Percentiles rank a stretch among this genome's conserved stretches.
Evolutionary conservation across 805 yeast genomes (phyloP).

Genomic region (Candida verbasci): DNA sequence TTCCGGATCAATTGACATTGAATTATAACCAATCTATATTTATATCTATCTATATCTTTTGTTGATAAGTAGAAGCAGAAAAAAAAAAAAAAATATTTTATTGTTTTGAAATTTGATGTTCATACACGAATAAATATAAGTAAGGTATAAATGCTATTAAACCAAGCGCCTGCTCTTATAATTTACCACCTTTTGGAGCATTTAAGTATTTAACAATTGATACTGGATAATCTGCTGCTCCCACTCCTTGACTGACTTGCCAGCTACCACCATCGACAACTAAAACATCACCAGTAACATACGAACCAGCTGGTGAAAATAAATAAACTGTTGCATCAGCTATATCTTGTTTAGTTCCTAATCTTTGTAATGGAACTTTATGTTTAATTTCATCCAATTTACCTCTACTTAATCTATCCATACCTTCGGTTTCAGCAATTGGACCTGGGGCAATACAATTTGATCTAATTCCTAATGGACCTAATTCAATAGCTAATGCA

Average conservation of each 20-base stretch:
- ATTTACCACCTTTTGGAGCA: slow-evolving; percentile 6
- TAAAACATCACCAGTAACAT: slow-evolving; percentile 72
- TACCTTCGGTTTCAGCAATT: slow-evolving; percentile 82
- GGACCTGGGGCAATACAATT: slow-evolving; percentile 92
- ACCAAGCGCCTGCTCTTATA: too few species aligned
- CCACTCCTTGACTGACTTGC: slow-evolving; percentile 53
- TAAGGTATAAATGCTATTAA: too few species aligned
- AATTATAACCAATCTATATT: too few species aligned
- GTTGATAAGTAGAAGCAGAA: slow-evolving; percentile 1
- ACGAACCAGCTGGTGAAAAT: slow-evolving; percentile 75
- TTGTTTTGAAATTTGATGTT: slow-evolving; percentile 2
- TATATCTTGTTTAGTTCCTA: slow-evolving; percentile 71
- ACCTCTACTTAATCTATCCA: slow-evolving; percentile 48
- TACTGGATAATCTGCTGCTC: slow-evolving; percentile 28
- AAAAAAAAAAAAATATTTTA: slow-evolving; percentile 1
- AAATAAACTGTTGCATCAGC: slow-evolving; percentile 82
- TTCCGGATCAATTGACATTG: slow-evolving; percentile 86
- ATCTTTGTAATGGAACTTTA: slow-evolving; percentile 60
- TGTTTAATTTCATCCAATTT: slow-evolving; percentile 8
- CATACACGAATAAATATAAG: neutral
- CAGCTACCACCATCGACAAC: slow-evolving; percentile 90
- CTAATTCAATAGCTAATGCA: slow-evolving; percentile 83
- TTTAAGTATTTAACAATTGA: slow-evolving; percentile 9
- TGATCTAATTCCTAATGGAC: slow-evolving; percentile 79
- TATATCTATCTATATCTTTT: too few species aligned